Conservation (phyloP, 768 basidiomycete genomes). For the Lepiota venenata region DNA sequence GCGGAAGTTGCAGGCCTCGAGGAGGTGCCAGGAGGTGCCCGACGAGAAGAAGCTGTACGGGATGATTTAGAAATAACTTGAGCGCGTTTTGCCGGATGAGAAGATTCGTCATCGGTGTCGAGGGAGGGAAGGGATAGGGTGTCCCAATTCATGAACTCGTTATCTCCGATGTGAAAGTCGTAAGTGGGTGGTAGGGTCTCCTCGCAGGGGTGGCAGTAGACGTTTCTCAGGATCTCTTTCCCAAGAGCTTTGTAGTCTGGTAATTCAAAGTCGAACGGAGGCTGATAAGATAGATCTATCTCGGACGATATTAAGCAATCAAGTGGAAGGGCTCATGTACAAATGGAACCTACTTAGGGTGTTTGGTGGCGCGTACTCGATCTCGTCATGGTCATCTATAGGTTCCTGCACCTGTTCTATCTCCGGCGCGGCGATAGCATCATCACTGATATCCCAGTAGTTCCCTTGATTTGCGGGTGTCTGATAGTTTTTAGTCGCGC, state of each 20-base stretch:
- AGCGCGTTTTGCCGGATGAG: neutral
- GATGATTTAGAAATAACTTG: neutral
- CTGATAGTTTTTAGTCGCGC: conserved; percentile 48
- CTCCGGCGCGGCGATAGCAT: conserved; percentile 29
- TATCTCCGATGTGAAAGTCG: conserved; percentile 21
- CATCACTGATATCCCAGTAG: conserved; percentile 76
- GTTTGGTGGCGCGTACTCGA: conserved; percentile 53
- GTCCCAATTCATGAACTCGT: conserved; percentile 26
- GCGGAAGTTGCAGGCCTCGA: neutral
- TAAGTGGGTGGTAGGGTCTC: conserved; percentile 28
- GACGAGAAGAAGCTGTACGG: neutral
- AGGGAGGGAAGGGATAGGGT: conserved; percentile 25
- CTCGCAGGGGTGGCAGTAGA: conserved; percentile 29
- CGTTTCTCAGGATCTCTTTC: conserved; percentile 28
- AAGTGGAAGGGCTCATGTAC: neutral
- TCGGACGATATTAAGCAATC: neutral
- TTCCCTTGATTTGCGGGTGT: conserved; percentile 66
- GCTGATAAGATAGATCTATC: conserved; percentile 39
- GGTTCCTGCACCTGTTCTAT: conserved; percentile 23
- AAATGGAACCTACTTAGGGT: conserved; percentile 28
- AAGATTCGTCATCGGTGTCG: conserved; percentile 4
- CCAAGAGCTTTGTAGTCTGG: conserved; percentile 43
- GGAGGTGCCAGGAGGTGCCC: neutral
- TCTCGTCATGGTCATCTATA: conserved; percentile 40
- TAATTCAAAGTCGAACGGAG: conserved; percentile 41